Conservation (phyloP, 495 filamentous ascomycete species). For the Zalerion maritima region DNA sequence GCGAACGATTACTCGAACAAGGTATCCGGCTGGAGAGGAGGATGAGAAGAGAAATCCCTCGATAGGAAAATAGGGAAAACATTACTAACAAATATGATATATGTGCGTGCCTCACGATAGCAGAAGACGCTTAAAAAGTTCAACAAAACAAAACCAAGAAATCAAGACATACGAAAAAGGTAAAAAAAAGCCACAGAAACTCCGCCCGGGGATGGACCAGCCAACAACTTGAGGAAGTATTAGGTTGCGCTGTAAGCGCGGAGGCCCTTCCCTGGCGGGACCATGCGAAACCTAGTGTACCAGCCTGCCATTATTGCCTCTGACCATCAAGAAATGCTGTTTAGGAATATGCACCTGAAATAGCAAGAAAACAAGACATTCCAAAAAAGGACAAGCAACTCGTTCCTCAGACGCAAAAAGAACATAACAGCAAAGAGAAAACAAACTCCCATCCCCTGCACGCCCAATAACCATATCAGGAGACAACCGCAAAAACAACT, state of each 20-base stretch:
- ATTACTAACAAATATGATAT: slow-evolving; percentile 1
- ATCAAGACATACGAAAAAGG: slow-evolving; percentile 15
- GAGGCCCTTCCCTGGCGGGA: slow-evolving; percentile 21
- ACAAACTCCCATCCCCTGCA: slow-evolving; percentile 13
- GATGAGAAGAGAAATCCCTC: slow-evolving; percentile 9
- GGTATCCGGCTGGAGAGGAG: slow-evolving; percentile 17
- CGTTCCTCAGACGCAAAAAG: slow-evolving; percentile 6
- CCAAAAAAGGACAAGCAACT: slow-evolving; percentile 16
- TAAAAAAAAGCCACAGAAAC: slow-evolving; percentile 28
- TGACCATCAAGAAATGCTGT: slow-evolving; percentile 24
- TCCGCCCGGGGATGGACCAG: slow-evolving; percentile 36
- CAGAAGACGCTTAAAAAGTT: not conserved
- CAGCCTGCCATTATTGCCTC: slow-evolving; percentile 30
- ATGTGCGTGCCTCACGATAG: too few relatives aligned
- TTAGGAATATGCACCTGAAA: slow-evolving; percentile 25
- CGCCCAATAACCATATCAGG: slow-evolving; percentile 12
- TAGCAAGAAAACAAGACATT: slow-evolving; percentile 13
- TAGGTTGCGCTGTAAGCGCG: slow-evolving; percentile 31
- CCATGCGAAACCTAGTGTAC: slow-evolving; percentile 29
- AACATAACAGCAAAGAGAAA: slow-evolving; percentile 14
- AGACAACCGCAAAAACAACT: slow-evolving; percentile 6
- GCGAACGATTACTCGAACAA: slow-evolving; percentile 23
- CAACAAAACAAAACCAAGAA: slow-evolving; percentile 1
- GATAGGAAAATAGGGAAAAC: slow-evolving; percentile 5
- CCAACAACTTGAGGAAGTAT: slow-evolving; percentile 37